Evolutionary conservation across 257 asterid species (phyloP).

Genomic region (Plectranthus barbatus): DNA sequence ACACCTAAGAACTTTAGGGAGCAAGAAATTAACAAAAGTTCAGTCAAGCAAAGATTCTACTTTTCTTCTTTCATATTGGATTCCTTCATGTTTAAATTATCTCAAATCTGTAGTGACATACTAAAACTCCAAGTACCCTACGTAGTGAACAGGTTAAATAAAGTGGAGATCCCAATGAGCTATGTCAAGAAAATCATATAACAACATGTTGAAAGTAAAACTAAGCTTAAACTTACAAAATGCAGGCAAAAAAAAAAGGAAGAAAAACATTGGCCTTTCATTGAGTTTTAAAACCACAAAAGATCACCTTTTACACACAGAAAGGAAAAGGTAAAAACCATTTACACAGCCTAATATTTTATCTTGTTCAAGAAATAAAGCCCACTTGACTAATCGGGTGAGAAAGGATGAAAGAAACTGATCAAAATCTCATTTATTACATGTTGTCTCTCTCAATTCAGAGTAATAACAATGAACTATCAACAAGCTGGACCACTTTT

Average conservation of each 20-base stretch:
- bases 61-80: neutral
- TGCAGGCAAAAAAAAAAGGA: neutral
- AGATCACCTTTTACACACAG: neutral
- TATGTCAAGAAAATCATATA: neutral
- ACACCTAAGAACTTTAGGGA: neutral
- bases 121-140: neutral
- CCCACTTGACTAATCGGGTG: slow-evolving; percentile 2
- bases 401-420: slow-evolving; percentile 16
- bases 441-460: slow-evolving; percentile 24
- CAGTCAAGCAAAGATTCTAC: neutral
- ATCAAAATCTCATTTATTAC: slow-evolving; percentile 17
- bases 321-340: slow-evolving; percentile 6
- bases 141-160: neutral
- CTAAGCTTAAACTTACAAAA: neutral
- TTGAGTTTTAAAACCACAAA: slow-evolving; percentile 2
- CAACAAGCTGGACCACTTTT: slow-evolving; percentile 21
- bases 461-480: slow-evolving; percentile 15
- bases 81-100: neutral
- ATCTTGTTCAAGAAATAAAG: neutral
- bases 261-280: neutral
- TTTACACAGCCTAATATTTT: neutral
- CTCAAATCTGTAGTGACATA: neutral
- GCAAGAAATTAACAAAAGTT: neutral
- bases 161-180: neutral
- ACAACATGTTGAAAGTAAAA: neutral